These are phyloP conservation scores for Solanum okadae DNA, from an alignment of 257 asterid genomes.

Conservation along the genomic window DNA sequence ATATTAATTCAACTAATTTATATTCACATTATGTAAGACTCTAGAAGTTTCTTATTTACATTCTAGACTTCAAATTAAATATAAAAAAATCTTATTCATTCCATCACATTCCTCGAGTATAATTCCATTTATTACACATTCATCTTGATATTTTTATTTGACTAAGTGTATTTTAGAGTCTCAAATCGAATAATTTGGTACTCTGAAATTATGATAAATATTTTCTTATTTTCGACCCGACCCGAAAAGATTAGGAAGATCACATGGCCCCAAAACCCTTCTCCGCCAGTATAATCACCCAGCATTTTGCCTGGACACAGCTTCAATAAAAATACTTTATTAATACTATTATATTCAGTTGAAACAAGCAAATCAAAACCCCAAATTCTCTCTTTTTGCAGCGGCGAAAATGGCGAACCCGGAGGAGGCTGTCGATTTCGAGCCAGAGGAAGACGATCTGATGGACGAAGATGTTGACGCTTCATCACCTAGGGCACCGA, in stretches of 20 bases:
- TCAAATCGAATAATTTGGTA: background rate
- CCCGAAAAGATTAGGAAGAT: background rate
- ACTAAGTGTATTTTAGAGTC: background rate
- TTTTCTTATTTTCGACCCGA: background rate
- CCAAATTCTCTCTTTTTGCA: background rate
- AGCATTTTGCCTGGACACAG: background rate
- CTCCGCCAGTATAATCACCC: background rate
- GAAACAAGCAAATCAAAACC: background rate
- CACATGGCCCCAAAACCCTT: background rate
- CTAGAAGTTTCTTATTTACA: background rate
- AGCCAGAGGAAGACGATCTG: slow-evolving; percentile 94
- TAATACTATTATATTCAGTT: background rate
- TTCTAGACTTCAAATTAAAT: background rate
- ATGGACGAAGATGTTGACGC: slow-evolving; percentile 85
- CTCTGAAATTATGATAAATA: background rate
- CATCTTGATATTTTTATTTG: background rate
- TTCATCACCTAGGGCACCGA: slow-evolving; percentile 32
- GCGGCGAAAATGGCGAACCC: slow-evolving; percentile 57
- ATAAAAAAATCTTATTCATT: background rate
- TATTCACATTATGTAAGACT: background rate
- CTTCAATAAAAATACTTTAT: background rate
- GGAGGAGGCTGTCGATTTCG: slow-evolving; percentile 90
- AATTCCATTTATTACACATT: background rate
- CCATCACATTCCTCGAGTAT: background rate
- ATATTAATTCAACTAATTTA: background rate